Conservation (phyloP, 2,329 filamentous ascomycete genomes). For the Fonsecaea nubica region DNA sequence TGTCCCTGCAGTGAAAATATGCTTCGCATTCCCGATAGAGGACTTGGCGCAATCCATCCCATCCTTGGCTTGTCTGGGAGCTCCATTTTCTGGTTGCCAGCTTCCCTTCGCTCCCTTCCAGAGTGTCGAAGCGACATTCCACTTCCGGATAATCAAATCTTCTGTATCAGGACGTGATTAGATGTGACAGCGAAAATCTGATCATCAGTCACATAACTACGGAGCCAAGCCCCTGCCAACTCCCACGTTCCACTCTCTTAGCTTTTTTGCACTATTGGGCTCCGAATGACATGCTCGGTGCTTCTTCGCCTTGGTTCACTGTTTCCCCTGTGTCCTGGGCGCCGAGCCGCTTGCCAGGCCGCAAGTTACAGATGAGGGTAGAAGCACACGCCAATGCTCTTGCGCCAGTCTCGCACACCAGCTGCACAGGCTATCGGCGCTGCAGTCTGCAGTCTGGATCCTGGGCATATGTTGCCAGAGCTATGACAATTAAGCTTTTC, state of each 20-base stretch:
- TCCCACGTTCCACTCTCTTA: not conserved
- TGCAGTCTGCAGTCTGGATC: not conserved
- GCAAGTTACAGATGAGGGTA: not conserved
- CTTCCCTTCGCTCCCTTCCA: not conserved
- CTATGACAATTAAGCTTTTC: not conserved
- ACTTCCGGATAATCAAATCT: not conserved
- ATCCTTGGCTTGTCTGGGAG: not conserved
- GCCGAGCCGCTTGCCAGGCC: not conserved
- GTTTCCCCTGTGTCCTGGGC: not conserved
- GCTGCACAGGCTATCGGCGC: not conserved
- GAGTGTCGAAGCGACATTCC: not conserved
- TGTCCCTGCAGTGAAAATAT: not conserved
- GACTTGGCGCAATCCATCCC: not conserved
- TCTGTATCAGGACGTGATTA: not conserved
- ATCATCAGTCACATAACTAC: not conserved
- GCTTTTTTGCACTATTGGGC: not conserved
- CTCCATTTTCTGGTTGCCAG: not conserved
- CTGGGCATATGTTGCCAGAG: not conserved
- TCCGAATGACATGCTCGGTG: not conserved
- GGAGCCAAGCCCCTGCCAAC: not conserved
- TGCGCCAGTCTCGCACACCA: not conserved
- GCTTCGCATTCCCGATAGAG: not conserved
- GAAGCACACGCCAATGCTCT: not conserved
- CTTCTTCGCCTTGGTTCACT: not conserved
- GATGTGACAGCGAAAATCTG: not conserved